Evolutionary conservation across 306 rosid genomes (phyloP).

Genomic region (Erythrophleum fordii): DNA sequence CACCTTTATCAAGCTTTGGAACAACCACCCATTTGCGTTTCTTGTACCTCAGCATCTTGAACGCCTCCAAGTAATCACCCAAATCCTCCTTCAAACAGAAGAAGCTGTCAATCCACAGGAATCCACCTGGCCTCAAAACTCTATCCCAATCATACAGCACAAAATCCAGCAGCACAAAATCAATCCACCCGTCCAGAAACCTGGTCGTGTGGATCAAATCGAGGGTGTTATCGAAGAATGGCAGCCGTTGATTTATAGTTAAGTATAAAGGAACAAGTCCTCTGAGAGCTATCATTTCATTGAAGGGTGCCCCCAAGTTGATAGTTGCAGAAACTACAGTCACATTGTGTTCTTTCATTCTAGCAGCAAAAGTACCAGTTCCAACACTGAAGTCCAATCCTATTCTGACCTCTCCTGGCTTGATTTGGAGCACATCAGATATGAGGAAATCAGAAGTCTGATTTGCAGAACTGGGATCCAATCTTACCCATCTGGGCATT

Average conservation of each 20-base stretch:
- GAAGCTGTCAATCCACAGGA: conserved; percentile 82
- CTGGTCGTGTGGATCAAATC: conserved; percentile 84
- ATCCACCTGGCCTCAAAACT: conserved; percentile 79
- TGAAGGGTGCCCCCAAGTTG: conserved; percentile 81
- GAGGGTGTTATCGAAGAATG: conserved; percentile 72
- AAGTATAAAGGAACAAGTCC: conserved; percentile 76
- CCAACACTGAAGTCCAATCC: conserved; percentile 82
- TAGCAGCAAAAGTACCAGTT: conserved; percentile 81
- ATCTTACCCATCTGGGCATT: conserved; percentile 65
- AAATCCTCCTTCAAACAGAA: conserved; percentile 73
- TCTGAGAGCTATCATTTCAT: conserved; percentile 76
- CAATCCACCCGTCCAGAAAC: conserved; percentile 86
- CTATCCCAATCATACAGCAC: conserved; percentile 80
- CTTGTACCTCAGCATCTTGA: conserved; percentile 65
- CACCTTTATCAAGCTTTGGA: conserved; percentile 76
- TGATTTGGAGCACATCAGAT: conserved; percentile 56
- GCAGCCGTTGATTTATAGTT: conserved; percentile 72
- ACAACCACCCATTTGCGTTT: conserved; percentile 69
- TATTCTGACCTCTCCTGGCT: conserved; percentile 68
- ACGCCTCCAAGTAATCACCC: conserved; percentile 62
- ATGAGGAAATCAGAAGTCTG: conserved; percentile 59
- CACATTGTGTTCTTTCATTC: conserved; percentile 73
- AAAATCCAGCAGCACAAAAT: conserved; percentile 71
- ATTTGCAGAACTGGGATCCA: conserved; percentile 32
- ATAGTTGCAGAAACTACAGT: conserved; percentile 69